phyloP scores from a whole-genome alignment of 169 alveolate genomes.

The Cryptosporidium sp. region DNA sequence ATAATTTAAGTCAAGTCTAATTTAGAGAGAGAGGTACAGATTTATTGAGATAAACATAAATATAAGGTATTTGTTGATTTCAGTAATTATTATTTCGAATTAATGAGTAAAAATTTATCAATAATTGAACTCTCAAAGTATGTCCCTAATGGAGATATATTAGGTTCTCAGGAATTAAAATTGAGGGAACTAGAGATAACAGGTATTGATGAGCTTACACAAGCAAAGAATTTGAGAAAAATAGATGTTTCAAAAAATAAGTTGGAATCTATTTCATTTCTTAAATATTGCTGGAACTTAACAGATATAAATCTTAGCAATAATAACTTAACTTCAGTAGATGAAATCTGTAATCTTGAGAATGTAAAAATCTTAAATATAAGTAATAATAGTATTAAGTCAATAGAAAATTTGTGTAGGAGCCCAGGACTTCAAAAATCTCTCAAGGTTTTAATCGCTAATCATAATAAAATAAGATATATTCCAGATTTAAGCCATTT shows the following conservation, averaged over 20 bases:
- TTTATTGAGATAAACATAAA: no score
- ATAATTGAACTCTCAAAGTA: conserved; percentile 32
- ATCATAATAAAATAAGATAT: conserved; percentile 39
- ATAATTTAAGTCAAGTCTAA: no score
- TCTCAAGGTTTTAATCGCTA: conserved; percentile 64
- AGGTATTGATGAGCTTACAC: conserved; percentile 57
- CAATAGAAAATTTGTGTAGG: conserved; percentile 34
- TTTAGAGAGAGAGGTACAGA: background rate
- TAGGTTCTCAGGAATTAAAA: conserved; percentile 25
- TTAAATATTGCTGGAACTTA: conserved; percentile 61
- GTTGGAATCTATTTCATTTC: conserved; percentile 13
- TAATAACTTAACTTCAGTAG: conserved; percentile 25
- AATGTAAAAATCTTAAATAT: conserved; percentile 35
- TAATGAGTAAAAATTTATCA: background rate
- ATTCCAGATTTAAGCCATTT: conserved; percentile 63
- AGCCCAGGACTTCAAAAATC: conserved; percentile 39
- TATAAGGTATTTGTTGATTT: background rate
- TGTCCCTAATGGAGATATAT: conserved; percentile 57
- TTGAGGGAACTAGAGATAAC: conserved; percentile 10
- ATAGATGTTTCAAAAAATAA: conserved; percentile 55
- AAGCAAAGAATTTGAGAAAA: conserved; percentile 40
- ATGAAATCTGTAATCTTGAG: conserved; percentile 34
- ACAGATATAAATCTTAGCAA: conserved; percentile 62
- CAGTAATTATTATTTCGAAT: background rate
- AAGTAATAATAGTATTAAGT: conserved; percentile 48